Percentiles rank a stretch among this genome's conserved stretches.
phyloP scores from a whole-genome alignment of 208 protist species.

The Leptomonas pyrrhocoris region DNA sequence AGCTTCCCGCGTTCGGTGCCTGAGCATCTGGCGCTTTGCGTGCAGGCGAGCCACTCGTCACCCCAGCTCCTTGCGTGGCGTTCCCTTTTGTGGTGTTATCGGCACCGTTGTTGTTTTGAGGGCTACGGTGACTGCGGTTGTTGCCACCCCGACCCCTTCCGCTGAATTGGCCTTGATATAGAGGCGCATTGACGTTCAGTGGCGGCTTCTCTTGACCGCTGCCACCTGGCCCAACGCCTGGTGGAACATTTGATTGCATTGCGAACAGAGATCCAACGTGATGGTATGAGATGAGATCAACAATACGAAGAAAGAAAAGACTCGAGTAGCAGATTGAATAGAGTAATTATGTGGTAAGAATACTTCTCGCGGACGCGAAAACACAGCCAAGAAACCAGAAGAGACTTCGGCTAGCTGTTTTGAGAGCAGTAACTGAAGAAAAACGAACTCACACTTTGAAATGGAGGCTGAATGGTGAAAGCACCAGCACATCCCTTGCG shows the following conservation, averaged over 20 bases:
- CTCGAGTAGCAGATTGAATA: no score
- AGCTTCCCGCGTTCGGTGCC: slow-evolving; percentile 30
- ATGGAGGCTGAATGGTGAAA: no score
- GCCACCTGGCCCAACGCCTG: slow-evolving; percentile 1
- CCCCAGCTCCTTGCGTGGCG: background rate
- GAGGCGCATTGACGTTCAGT: slow-evolving; percentile 7
- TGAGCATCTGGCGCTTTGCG: slow-evolving; percentile 34
- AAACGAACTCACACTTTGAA: no score
- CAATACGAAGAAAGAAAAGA: no score
- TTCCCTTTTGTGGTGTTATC: background rate
- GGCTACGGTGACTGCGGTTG: background rate
- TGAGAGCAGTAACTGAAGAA: no score
- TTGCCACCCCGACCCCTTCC: slow-evolving; percentile 13
- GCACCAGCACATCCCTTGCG: no score
- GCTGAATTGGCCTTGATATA: slow-evolving; percentile 5
- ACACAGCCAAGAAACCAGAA: no score
- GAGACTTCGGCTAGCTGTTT: no score
- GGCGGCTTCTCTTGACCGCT: background rate
- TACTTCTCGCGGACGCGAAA: no score
- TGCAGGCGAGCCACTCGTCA: background rate
- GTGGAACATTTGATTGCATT: slow-evolving; percentile 12
- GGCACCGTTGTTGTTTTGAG: background rate
- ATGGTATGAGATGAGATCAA: no score
- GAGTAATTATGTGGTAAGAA: no score
- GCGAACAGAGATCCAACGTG: background rate